Evolutionary conservation across 2,329 filamentous ascomycete species (phyloP), one percentile per base, ranked within the genome.

Genomic region (Nothophoma quercina): DNA sequence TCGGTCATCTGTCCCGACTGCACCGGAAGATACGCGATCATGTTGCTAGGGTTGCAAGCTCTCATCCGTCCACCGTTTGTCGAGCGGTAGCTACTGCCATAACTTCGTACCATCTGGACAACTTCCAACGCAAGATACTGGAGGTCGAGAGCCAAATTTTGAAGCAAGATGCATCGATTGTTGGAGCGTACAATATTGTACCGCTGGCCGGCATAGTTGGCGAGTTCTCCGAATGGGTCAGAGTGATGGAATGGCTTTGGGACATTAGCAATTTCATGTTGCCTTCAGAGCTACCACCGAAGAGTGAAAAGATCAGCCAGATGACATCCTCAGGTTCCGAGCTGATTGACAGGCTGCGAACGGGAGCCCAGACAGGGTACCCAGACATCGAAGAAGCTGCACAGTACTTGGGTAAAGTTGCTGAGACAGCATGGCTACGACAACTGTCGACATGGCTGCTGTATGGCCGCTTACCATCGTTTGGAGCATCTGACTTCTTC

Each of bases 121-220:
- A 83, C 8, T 98, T 98, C 63, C 92, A 96, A 72, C 82, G 83
- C 35, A 92, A 91, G 70, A 87, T 98, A 5, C 79, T 98, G 7
- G 85, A 92, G 46, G 91, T 97, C 4, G 95, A 99, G 75, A 84
- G 83, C 51, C 83, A 83, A 10, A 89, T 99, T 21, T 77, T 98
- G 42, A 83, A 81, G 36, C 85, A 86, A 65, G 91, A 97, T 77
- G 83, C 92, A 2, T 84, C 80, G 6, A 85, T 90, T 52, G 93
- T 98, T 1, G 93, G 93, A 33, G 93, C 90, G 1, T 96, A 97
- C 72, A 89, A 93, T 56, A 96, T 96, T 57, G 93, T 98, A 18
- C 93, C 95, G 2, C 77, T 99, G 63, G 96, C 95, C 41, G 88
- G 88, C 1, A 83, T 98, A 16, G 86, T 96, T 22, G 84, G 83